A percentile compares a stretch with the other conserved stretches of the same genome.
phyloP scores from a whole-genome alignment of 345 rosid genomes.

The Brassica carinata region DNA sequence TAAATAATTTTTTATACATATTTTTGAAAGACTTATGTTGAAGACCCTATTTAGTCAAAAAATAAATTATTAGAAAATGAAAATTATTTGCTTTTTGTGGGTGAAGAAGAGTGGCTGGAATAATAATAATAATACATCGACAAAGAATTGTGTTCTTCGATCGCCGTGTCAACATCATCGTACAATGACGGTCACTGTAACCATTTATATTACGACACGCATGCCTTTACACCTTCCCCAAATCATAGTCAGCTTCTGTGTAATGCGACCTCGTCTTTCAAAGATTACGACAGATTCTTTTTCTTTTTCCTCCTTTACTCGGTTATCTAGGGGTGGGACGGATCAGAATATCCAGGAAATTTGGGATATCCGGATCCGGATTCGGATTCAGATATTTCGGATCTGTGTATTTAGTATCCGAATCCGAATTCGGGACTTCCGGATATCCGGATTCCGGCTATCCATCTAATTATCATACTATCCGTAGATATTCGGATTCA shows the following conservation, averaged over 20 bases:
- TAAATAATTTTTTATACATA: too few species aligned
- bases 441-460: too few species aligned
- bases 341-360: too few species aligned
- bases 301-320: constrained; percentile 2
- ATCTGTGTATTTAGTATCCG: too few species aligned
- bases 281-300: constrained; percentile 4
- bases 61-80: neutral
- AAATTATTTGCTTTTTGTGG: neutral
- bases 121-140: constrained; percentile 15
- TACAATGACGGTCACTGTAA: constrained; percentile 25
- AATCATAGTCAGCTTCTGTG: constrained; percentile 19
- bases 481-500: too few species aligned
- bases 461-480: too few species aligned
- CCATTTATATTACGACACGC: constrained; percentile 18
- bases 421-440: too few species aligned
- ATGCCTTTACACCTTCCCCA: neutral
- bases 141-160: constrained; percentile 30
- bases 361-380: too few species aligned
- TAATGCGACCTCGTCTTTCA: constrained; percentile 24
- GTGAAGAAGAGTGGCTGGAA: constrained; percentile 23
- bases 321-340: neutral
- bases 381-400: too few species aligned
- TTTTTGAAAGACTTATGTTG: neutral
- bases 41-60: neutral
- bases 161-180: constrained; percentile 34